Percentiles rank a stretch among this genome's conserved stretches.
phyloP scores from a whole-genome alignment of 306 rosid genomes.

The Quercus alba region DNA sequence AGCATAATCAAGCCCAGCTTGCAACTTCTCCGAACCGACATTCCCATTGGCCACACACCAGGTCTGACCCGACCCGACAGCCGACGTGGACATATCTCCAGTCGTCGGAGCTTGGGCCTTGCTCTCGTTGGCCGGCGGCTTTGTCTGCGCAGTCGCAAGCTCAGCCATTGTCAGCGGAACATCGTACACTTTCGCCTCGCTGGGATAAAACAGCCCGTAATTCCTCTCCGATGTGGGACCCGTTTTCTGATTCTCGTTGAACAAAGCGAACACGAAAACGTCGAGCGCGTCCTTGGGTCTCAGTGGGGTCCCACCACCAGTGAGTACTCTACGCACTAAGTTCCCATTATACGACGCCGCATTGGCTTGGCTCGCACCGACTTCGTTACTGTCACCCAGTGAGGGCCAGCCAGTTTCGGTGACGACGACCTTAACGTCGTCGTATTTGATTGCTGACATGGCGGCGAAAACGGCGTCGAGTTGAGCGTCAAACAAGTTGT shows the following conservation, averaged over 20 bases:
- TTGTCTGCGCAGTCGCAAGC: background rate
- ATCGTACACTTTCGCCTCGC: slow-evolving; percentile 56
- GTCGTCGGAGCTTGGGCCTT: slow-evolving; percentile 35
- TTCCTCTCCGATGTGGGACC: slow-evolving; percentile 87
- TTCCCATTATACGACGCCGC: slow-evolving; percentile 89
- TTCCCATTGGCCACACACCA: slow-evolving; percentile 80
- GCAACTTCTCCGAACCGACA: slow-evolving; percentile 41
- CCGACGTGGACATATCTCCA: slow-evolving; percentile 2
- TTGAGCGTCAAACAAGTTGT: slow-evolving; percentile 64
- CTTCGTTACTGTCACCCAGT: slow-evolving; percentile 54
- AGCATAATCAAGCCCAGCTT: slow-evolving; percentile 63
- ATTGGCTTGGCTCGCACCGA: slow-evolving; percentile 54
- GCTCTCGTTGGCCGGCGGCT: slow-evolving; percentile 23
- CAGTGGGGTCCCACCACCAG: slow-evolving; percentile 61
- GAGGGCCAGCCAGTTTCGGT: slow-evolving; percentile 95
- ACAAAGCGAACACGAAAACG: slow-evolving; percentile 65
- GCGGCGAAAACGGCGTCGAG: slow-evolving; percentile 85
- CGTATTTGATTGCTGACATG: slow-evolving; percentile 56
- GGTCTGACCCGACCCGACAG: slow-evolving; percentile 21
- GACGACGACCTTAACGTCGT: slow-evolving; percentile 47
- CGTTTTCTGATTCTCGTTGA: slow-evolving; percentile 65
- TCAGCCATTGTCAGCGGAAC: slow-evolving; percentile 35
- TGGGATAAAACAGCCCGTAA: slow-evolving; percentile 72
- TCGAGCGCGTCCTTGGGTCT: slow-evolving; percentile 40
- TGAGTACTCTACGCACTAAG: slow-evolving; percentile 47